Conservation (phyloP, 2,329 filamentous ascomycete species). For the Magnaporthiopsis incrustans region DNA sequence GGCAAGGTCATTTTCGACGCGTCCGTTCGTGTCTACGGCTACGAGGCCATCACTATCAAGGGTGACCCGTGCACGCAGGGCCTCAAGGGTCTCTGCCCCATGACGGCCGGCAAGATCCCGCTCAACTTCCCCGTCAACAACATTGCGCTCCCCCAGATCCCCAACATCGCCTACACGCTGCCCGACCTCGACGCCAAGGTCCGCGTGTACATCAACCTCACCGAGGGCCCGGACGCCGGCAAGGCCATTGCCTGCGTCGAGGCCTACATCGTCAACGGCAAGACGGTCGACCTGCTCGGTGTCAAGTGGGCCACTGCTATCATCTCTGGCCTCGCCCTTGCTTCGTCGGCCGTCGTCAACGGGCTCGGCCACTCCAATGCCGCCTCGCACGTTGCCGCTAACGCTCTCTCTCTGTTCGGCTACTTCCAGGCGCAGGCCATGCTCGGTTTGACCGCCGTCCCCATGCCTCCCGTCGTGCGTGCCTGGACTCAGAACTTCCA, state of each 20-base stretch:
- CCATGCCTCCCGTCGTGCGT: constrained; percentile 70
- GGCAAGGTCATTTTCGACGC: constrained; percentile 67
- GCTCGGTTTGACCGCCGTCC: constrained; percentile 67
- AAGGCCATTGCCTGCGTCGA: constrained; percentile 68
- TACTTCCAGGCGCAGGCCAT: constrained; percentile 86
- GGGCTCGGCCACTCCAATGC: constrained; percentile 81
- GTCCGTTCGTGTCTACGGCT: constrained; percentile 67
- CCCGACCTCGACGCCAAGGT: constrained; percentile 77
- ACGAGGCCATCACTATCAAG: constrained; percentile 49
- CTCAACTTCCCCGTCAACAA: constrained; percentile 45
- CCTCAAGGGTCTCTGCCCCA: constrained; percentile 68
- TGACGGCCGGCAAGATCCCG: constrained; percentile 58
- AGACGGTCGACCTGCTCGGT: constrained; percentile 72
- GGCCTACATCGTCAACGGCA: constrained; percentile 72
- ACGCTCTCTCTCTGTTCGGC: constrained; percentile 73
- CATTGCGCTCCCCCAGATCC: constrained; percentile 54
- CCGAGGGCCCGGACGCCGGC: constrained; percentile 33
- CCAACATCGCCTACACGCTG: constrained; percentile 71
- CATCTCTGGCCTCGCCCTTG: constrained; percentile 66
- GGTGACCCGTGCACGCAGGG: constrained; percentile 61
- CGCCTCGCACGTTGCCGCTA: constrained; percentile 77
- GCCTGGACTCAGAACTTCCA: constrained; percentile 89
- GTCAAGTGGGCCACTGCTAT: constrained; percentile 76
- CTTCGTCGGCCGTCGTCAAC: constrained; percentile 73
- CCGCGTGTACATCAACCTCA: constrained; percentile 63